A percentile compares a stretch with the other conserved stretches of the same genome.
These are phyloP conservation scores for Termitomyces sp. DNA, from an alignment of 768 basidiomycete genomes.

Conservation along the genomic window DNA sequence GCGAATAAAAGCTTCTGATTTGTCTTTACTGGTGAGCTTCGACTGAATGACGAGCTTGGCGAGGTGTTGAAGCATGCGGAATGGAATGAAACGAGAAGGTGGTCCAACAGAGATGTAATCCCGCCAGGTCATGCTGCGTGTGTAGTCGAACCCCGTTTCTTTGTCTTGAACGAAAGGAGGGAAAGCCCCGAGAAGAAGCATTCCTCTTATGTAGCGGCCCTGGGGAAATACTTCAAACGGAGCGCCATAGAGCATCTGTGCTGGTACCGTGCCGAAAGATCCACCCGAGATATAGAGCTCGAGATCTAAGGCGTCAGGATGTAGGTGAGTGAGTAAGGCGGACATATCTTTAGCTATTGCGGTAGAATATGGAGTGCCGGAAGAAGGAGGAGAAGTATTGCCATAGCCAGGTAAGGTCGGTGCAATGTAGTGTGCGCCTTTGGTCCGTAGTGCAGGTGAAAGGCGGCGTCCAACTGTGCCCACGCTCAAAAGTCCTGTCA, in stretches of 20 bases:
- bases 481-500: slow-evolving; percentile 37
- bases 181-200: slow-evolving; percentile 36
- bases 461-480: slow-evolving; percentile 21
- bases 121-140: slow-evolving; percentile 33
- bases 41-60: slow-evolving; percentile 21
- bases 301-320: slow-evolving; percentile 29
- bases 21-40: slow-evolving; percentile 30
- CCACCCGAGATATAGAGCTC: slow-evolving; percentile 41
- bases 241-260: slow-evolving; percentile 48
- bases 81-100: slow-evolving; percentile 27
- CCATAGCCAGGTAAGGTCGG: slow-evolving; percentile 50
- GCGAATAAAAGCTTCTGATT: slow-evolving; percentile 33
- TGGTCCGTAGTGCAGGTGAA: slow-evolving; percentile 20
- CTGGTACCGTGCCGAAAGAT: slow-evolving; percentile 43
- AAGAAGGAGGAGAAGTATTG: slow-evolving; percentile 31
- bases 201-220: slow-evolving; percentile 36
- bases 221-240: slow-evolving; percentile 42
- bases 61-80: slow-evolving; percentile 24
- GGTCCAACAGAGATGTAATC: slow-evolving; percentile 41
- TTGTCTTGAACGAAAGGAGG: slow-evolving; percentile 35
- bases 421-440: slow-evolving; percentile 28
- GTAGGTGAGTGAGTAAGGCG: slow-evolving; percentile 35
- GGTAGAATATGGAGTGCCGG: slow-evolving; percentile 26
- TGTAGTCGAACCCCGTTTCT: slow-evolving; percentile 26
- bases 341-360: slow-evolving; percentile 33